Conservation (phyloP, 164 flowering plant species). For the Paratinospora sagittata region DNA sequence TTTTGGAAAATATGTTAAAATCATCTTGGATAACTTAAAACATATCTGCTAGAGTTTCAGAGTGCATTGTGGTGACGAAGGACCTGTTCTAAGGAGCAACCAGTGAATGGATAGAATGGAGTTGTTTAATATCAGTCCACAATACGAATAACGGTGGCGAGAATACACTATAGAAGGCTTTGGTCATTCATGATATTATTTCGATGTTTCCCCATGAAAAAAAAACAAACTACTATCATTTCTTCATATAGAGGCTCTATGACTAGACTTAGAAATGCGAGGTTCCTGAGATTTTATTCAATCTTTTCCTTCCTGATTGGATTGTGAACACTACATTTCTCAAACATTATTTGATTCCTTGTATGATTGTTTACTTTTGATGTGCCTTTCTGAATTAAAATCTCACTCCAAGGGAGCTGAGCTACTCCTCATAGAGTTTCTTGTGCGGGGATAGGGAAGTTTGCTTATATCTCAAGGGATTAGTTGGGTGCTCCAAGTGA, state of each 20-base stretch:
- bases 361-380: background rate
- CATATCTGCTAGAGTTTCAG: background rate
- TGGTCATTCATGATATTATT: background rate
- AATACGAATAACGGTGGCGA: background rate
- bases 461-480: too few relatives aligned
- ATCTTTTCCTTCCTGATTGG: conserved; percentile 1
- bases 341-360: background rate
- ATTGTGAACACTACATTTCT: background rate
- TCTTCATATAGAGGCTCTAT: background rate
- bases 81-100: background rate
- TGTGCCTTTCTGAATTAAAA: background rate
- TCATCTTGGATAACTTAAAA: background rate
- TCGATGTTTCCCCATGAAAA: background rate
- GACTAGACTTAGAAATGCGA: background rate
- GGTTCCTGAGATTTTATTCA: background rate
- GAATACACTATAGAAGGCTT: background rate
- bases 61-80: background rate
- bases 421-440: too few relatives aligned
- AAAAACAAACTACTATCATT: background rate
- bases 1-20: background rate
- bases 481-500: too few relatives aligned
- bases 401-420: too few relatives aligned
- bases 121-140: background rate
- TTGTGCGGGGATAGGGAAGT: too few relatives aligned
- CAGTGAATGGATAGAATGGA: background rate